Conservation (phyloP, 148 eudicot species). For the Silene uniflora region DNA sequence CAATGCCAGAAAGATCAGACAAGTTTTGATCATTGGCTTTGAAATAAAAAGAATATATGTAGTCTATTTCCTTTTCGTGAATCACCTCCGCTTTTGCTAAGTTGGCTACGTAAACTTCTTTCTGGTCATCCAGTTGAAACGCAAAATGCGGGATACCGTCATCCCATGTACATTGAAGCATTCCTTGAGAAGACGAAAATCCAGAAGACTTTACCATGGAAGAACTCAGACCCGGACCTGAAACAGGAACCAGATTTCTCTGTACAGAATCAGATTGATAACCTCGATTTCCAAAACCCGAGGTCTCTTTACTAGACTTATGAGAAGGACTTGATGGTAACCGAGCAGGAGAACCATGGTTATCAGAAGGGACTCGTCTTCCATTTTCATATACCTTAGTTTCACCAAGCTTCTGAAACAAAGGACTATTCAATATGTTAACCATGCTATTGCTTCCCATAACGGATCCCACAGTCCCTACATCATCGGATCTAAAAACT, state of each 20-base stretch:
- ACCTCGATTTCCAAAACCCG: background rate
- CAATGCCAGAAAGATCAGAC: constrained; percentile 24
- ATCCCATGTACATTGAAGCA: constrained; percentile 69
- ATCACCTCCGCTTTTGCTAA: constrained; percentile 34
- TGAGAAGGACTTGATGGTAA: constrained; percentile 26
- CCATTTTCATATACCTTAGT: constrained; percentile 25
- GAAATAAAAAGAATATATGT: constrained; percentile 51
- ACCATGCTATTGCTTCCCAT: constrained; percentile 58
- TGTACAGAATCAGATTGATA: constrained; percentile 20
- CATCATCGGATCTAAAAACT: constrained; percentile 21
- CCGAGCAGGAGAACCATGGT: constrained; percentile 31
- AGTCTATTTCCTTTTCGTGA: constrained; percentile 40
- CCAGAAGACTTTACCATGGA: constrained; percentile 37
- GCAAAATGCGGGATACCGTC: constrained; percentile 57
- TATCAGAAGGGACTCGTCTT: constrained; percentile 21
- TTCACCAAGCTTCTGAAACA: constrained; percentile 41
- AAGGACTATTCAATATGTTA: constrained; percentile 61
- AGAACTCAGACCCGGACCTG: constrained; percentile 25
- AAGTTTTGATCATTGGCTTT: constrained; percentile 35
- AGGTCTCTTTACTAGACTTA: constrained; percentile 30
- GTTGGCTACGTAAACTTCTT: constrained; percentile 54
- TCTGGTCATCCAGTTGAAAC: constrained; percentile 71
- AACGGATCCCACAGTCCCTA: constrained; percentile 45
- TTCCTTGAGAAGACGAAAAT: constrained; percentile 50
- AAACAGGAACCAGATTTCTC: constrained; percentile 34